Evolutionary conservation across 2,329 filamentous ascomycete species (phyloP), one percentile per base, ranked within the genome.

Genomic region (Zelopaecilomyces penicillatus): DNA sequence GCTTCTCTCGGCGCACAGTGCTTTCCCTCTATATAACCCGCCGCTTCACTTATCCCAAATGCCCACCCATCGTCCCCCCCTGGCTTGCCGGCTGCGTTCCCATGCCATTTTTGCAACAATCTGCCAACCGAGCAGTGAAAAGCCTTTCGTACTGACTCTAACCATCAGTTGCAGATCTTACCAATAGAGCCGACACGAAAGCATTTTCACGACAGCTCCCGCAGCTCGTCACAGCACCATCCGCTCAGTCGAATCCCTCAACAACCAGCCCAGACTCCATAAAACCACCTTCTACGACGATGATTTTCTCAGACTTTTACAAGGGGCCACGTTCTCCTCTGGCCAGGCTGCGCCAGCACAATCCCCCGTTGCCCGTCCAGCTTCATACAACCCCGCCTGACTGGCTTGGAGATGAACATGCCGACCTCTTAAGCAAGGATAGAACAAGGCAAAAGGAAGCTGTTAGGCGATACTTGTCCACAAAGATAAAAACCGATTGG

Each of bases 361-460:
- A 57, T 26, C 55, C 61, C 8, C 58, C 57, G 38, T 48, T 62
- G n/a, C 55, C 59, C 26, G 50, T 49, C 37, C 50, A 58, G 54
- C 53, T 59, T 53, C 50, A 59, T 49, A 48, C 55, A 44, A 43
- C 47, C 45, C 52, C 56, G 49, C 58, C 56, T 44, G 60, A 60
- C 37, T 67, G 65, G 65, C 54, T 56, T n/a, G 58, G 64, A 37
- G 67, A 80, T 54, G 75, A 79, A 54, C 75, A 82, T 49, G 70
- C 75, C 19, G 80, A 83, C 55, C 67, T 83, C 5, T 61, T 80
- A 41, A 81, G 75, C 58, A 74, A 69, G 55, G 80, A 83, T 57
- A 82, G 82, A 58, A 50, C 61, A 28, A 80, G 74, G 63, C 76
- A 81, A 53, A 83, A 82, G 56, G 76, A 80, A 35, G 80, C 80